Percentiles rank a stretch among this genome's conserved stretches.
Evolutionary conservation across 805 yeast genomes (phyloP).

Genomic region (Saccharomycopsis guyanensis): DNA sequence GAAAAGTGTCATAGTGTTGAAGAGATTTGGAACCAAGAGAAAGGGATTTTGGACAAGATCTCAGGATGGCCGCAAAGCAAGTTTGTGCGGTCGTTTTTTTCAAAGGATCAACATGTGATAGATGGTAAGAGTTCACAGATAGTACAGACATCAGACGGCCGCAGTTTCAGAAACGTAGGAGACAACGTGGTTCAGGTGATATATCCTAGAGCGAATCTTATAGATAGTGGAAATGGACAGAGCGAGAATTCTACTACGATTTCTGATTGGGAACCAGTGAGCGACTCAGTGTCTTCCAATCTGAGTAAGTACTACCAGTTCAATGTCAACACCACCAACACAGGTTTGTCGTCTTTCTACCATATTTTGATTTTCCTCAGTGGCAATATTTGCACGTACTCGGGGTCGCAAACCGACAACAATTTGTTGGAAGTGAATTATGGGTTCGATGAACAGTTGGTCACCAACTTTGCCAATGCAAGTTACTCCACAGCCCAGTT

Average conservation of each 20-base stretch:
- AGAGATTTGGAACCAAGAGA: not conserved
- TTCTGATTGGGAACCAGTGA: slow-evolving; percentile 24
- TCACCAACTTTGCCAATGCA: slow-evolving; percentile 9
- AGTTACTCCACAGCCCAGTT: slow-evolving; percentile 7
- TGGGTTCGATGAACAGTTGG: slow-evolving; percentile 15
- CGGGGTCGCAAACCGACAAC: slow-evolving; percentile 15
- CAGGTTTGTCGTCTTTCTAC: slow-evolving; percentile 39
- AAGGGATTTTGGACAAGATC: not conserved
- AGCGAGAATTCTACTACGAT: slow-evolving; percentile 15
- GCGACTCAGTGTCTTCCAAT: slow-evolving; percentile 28
- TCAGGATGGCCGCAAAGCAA: not conserved
- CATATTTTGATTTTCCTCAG: slow-evolving; percentile 42
- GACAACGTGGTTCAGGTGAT: slow-evolving; percentile 11
- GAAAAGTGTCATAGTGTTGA: not conserved
- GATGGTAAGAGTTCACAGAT: not conserved
- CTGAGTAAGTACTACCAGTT: slow-evolving; percentile 37
- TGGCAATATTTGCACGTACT: slow-evolving; percentile 42
- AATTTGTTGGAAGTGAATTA: slow-evolving; percentile 16
- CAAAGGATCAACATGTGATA: not conserved
- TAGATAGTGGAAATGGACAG: not conserved
- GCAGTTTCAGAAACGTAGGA: not conserved
- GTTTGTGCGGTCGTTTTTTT: not conserved
- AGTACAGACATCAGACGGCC: not conserved
- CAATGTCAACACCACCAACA: slow-evolving; percentile 34
- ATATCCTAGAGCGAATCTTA: slow-evolving; percentile 7